phyloP scores from a whole-genome alignment of 1,284 basidiomycete species.

The Naganishia sp. region DNA sequence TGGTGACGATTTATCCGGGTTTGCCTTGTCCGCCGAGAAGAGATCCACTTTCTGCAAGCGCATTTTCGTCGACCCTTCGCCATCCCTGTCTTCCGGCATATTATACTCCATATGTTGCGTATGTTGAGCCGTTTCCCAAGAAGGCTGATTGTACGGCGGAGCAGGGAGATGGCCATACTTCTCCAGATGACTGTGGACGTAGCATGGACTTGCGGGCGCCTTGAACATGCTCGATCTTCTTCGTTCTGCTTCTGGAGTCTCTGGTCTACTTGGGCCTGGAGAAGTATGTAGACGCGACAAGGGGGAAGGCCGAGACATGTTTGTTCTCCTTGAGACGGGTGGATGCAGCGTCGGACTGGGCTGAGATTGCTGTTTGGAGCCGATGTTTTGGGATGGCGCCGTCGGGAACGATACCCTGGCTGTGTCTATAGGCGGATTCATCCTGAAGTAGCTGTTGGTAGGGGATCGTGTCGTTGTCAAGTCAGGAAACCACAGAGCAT shows the following conservation, averaged over 20 bases:
- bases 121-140: neutral
- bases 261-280: conserved; percentile 9
- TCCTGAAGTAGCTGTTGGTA: neutral
- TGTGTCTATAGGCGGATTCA: conserved; percentile 11
- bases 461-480: no score
- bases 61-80: neutral
- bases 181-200: conserved; percentile 56
- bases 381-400: neutral
- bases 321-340: conserved; percentile 20
- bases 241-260: neutral
- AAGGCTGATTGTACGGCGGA: conserved; percentile 37
- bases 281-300: conserved; percentile 28
- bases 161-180: conserved; percentile 51
- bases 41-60: conserved; percentile 10
- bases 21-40: neutral
- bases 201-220: conserved; percentile 45
- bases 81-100: neutral
- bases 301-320: conserved; percentile 24
- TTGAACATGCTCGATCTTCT: conserved; percentile 11
- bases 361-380: conserved; percentile 2
- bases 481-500: no score
- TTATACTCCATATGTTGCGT: no score
- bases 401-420: conserved; percentile 7
- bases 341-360: neutral
- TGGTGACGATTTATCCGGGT: neutral